Evolutionary conservation across 768 basidiomycete species (phyloP).

Genomic region (Tulasnella sp.): DNA sequence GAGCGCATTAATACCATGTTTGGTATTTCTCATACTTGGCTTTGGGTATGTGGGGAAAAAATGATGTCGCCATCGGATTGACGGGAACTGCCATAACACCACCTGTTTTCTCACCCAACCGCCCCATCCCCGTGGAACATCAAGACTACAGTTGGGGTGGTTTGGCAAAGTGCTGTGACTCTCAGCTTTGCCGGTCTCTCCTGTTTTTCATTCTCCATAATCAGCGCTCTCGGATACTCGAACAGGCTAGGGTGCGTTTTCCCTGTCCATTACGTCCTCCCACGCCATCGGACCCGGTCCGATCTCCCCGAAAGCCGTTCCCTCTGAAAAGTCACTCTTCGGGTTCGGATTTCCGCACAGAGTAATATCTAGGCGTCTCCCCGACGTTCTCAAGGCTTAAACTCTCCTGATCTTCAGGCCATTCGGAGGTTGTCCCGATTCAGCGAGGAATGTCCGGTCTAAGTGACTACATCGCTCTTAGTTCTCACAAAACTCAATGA

Average conservation of each 20-base stretch:
- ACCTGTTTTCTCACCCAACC: neutral
- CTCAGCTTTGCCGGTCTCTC: neutral
- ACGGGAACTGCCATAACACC: neutral
- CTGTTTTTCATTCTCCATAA: neutral
- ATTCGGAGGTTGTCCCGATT: neutral
- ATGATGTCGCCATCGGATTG: neutral
- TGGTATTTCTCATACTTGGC: neutral
- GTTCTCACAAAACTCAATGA: neutral
- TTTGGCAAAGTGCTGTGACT: neutral
- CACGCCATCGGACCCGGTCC: constrained; percentile 6
- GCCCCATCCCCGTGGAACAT: constrained; percentile 3
- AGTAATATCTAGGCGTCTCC: neutral
- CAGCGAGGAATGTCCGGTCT: neutral
- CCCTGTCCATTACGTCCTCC: neutral
- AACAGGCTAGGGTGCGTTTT: neutral
- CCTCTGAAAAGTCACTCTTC: neutral
- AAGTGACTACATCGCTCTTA: neutral
- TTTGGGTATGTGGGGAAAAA: neutral
- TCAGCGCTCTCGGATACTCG: neutral
- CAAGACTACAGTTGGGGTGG: constrained; percentile 3
- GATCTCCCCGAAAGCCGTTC: neutral
- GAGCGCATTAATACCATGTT: neutral
- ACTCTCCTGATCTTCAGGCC: constrained; percentile 9
- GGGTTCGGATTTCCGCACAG: neutral
- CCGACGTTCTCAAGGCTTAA: neutral